Percentiles rank a stretch among this genome's conserved stretches.
Evolutionary conservation across 2,329 filamentous ascomycete species (phyloP).

Genomic region (Ophiosphaerella korrae): DNA sequence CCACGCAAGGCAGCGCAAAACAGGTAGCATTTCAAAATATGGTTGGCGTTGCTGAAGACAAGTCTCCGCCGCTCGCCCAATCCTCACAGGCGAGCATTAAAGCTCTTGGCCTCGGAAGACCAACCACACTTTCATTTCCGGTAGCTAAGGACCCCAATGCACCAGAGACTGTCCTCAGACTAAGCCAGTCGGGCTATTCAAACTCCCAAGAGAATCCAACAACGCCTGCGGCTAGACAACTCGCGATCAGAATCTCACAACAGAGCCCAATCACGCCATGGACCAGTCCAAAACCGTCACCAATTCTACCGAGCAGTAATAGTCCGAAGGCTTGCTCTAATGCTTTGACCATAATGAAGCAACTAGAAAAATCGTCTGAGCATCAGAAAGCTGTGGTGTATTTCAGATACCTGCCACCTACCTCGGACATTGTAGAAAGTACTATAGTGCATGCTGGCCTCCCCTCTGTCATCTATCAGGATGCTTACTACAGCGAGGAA

Average conservation of each 20-base stretch:
- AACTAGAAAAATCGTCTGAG: slow-evolving; percentile 23
- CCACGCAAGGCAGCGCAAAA: slow-evolving; percentile 8
- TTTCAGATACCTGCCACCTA: slow-evolving; percentile 50
- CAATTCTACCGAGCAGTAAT: slow-evolving; percentile 18
- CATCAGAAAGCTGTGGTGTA: slow-evolving; percentile 33
- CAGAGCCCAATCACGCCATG: slow-evolving; percentile 38
- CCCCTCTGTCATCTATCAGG: slow-evolving; percentile 77
- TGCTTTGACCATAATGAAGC: slow-evolving; percentile 20
- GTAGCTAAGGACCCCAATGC: slow-evolving; percentile 79
- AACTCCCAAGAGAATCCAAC: slow-evolving; percentile 46
- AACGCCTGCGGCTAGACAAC: slow-evolving; percentile 32
- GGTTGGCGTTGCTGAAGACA: slow-evolving; percentile 7
- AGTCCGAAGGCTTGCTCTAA: slow-evolving; percentile 21
- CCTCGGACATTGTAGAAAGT: slow-evolving; percentile 53
- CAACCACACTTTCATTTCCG: slow-evolving; percentile 65
- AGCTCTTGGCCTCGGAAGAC: slow-evolving; percentile 43
- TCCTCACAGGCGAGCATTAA: slow-evolving; percentile 50
- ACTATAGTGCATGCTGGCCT: slow-evolving; percentile 64
- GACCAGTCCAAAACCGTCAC: slow-evolving; percentile 38
- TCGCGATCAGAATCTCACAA: slow-evolving; percentile 16
- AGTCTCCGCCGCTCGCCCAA: slow-evolving; percentile 21
- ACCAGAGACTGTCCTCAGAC: slow-evolving; percentile 63
- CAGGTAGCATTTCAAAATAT: slow-evolving; percentile 18
- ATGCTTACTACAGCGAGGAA: slow-evolving; percentile 84
- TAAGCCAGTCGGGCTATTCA: slow-evolving; percentile 69